Percentiles rank a stretch among this genome's conserved stretches.
Conservation (phyloP, 148 eudicot species). For the Heliosperma pusillum region DNA sequence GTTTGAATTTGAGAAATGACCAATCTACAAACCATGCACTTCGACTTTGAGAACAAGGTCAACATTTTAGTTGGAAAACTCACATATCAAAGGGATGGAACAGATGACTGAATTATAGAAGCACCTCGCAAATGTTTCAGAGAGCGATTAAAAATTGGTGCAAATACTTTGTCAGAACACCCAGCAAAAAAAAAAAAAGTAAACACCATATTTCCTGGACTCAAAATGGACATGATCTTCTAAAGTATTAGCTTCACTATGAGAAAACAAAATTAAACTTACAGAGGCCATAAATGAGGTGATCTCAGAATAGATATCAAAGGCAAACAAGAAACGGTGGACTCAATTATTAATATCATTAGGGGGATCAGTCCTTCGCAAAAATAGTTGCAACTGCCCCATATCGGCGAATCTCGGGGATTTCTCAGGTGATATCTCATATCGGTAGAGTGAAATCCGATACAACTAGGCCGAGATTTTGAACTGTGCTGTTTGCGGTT, state of each 20-base stretch:
- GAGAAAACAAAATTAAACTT: constrained; percentile 3
- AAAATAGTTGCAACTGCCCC: neutral
- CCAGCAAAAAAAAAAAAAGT: neutral
- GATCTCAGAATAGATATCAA: neutral
- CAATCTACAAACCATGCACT: neutral
- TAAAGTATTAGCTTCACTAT: neutral
- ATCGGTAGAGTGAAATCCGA: too few relatives aligned
- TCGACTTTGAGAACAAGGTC: neutral
- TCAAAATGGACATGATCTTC: neutral
- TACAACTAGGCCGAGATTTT: too few relatives aligned
- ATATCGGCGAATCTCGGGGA: too few relatives aligned
- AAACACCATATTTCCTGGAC: neutral
- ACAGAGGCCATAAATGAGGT: neutral
- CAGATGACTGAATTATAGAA: neutral
- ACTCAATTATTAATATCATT: neutral
- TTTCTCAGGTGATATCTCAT: too few relatives aligned
- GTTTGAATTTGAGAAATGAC: neutral
- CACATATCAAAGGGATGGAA: neutral
- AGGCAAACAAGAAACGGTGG: neutral
- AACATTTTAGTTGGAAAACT: neutral
- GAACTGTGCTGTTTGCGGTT: too few relatives aligned
- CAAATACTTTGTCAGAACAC: neutral
- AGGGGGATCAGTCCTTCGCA: neutral
- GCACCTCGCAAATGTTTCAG: neutral
- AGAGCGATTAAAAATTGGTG: neutral